A percentile compares a stretch with the other conserved stretches of the same genome.
Conservation (phyloP, 2,329 filamentous ascomycete genomes). For the Fusarium beomiforme region DNA sequence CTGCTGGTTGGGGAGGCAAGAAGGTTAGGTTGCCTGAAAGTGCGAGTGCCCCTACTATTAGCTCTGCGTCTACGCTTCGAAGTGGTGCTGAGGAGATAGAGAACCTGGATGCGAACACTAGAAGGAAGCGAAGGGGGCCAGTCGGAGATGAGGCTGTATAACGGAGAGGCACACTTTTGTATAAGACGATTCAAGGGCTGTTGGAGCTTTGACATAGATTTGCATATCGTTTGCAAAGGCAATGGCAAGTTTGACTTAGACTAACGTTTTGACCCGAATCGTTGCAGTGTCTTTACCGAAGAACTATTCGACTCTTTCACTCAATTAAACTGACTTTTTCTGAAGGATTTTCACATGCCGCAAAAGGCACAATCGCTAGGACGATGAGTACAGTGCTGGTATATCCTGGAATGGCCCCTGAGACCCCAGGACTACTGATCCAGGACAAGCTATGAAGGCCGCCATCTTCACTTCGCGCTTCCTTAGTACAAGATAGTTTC, state of each 20-base stretch:
- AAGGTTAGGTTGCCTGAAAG: conserved; percentile 26
- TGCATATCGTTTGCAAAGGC: background rate
- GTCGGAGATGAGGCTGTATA: conserved; percentile 36
- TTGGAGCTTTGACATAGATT: background rate
- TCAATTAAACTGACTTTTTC: too few relatives aligned
- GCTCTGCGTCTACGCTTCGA: conserved; percentile 15
- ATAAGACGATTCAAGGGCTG: background rate
- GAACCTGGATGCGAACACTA: conserved; percentile 25
- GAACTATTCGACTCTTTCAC: too few relatives aligned
- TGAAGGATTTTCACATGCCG: too few relatives aligned
- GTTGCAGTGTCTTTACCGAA: too few relatives aligned
- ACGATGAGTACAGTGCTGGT: too few relatives aligned
- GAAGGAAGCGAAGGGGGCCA: conserved; percentile 20
- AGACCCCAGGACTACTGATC: too few relatives aligned
- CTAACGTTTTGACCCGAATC: background rate
- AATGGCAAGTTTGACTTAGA: background rate
- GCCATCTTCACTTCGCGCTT: too few relatives aligned
- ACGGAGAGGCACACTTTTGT: background rate
- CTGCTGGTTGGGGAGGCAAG: conserved; percentile 43
- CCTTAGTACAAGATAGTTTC: too few relatives aligned
- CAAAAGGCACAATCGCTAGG: too few relatives aligned
- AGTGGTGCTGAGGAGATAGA: conserved; percentile 32
- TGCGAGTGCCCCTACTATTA: conserved; percentile 12
- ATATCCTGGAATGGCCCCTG: too few relatives aligned
- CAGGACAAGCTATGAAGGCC: too few relatives aligned